Evolutionary conservation across 345 rosid genomes (phyloP).

Genomic region (Aquilaria sinensis): DNA sequence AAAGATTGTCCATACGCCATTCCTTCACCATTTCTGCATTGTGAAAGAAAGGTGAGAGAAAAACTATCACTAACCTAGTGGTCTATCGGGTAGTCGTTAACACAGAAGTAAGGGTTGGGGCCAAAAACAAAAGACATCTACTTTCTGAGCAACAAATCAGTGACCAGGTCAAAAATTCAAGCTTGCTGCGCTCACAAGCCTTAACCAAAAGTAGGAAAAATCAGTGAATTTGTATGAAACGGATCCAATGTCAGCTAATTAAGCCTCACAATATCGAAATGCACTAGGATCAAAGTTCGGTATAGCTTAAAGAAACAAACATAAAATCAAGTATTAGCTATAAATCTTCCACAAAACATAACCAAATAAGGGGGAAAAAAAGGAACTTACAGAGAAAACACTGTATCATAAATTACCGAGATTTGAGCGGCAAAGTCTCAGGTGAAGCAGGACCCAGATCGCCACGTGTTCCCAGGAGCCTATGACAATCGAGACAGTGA

Average conservation of each 20-base stretch:
- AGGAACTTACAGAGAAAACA: conserved; percentile 4
- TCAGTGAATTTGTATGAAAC: conserved; percentile 19
- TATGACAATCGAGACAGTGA: conserved; percentile 34
- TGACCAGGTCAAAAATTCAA: neutral
- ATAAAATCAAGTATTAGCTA: conserved; percentile 10
- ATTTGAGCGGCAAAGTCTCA: conserved; percentile 35
- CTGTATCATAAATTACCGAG: conserved; percentile 35
- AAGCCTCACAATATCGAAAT: conserved; percentile 17
- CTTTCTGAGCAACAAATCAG: conserved; percentile 22
- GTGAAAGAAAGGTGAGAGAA: conserved; percentile 9
- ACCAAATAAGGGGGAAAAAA: conserved; percentile 14
- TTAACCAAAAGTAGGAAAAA: conserved; percentile 1
- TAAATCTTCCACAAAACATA: conserved; percentile 15
- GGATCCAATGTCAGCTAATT: conserved; percentile 17
- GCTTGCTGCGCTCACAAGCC: too few relatives aligned
- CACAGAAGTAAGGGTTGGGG: neutral
- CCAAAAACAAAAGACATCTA: too few relatives aligned
- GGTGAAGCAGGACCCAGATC: conserved; percentile 54
- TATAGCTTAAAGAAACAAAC: conserved; percentile 4
- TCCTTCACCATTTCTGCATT: conserved; percentile 49
- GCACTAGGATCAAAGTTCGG: conserved; percentile 31
- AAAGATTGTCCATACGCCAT: conserved; percentile 21
- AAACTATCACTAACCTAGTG: conserved; percentile 13
- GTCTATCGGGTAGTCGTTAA: conserved; percentile 5
- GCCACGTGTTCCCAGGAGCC: conserved; percentile 43